phyloP scores from a whole-genome alignment of 2,329 filamentous ascomycete genomes.

The Stachybotrys chlorohalonatus region DNA sequence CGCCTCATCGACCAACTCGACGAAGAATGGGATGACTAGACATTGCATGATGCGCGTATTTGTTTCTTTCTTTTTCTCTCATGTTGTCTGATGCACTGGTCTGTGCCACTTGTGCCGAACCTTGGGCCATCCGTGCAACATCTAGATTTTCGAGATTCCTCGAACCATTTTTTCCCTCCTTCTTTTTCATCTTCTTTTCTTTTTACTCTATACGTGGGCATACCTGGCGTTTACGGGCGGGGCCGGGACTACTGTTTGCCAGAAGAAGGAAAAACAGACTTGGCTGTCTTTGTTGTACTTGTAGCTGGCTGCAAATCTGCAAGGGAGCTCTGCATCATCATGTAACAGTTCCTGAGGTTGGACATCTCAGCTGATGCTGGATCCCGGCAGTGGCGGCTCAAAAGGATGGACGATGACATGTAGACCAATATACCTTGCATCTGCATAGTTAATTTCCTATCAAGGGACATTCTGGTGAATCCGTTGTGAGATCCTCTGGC shows the following conservation, averaged over 20 bases:
- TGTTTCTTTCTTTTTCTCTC: not conserved
- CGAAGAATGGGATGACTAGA: conserved; percentile 86
- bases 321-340: not conserved
- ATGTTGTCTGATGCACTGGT: not conserved
- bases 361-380: too few relatives aligned
- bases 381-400: too few relatives aligned
- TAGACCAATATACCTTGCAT: too few relatives aligned
- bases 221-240: not conserved
- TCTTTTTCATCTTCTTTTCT: not conserved
- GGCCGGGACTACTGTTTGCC: not conserved
- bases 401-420: too few relatives aligned
- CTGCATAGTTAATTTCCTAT: too few relatives aligned
- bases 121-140: not conserved
- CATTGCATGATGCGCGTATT: not conserved
- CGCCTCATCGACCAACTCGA: conserved; percentile 90
- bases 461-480: too few relatives aligned
- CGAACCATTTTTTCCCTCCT: not conserved
- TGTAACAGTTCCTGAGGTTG: too few relatives aligned
- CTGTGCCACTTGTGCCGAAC: too few relatives aligned
- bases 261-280: not conserved
- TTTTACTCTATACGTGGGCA: not conserved
- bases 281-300: not conserved
- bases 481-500: too few relatives aligned
- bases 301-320: conserved; percentile 1
- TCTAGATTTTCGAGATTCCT: not conserved